Percentiles rank a stretch among this genome's conserved stretches.
phyloP scores from a whole-genome alignment of 73 alveolate genomes.

The Uronychia binucleata region DNA sequence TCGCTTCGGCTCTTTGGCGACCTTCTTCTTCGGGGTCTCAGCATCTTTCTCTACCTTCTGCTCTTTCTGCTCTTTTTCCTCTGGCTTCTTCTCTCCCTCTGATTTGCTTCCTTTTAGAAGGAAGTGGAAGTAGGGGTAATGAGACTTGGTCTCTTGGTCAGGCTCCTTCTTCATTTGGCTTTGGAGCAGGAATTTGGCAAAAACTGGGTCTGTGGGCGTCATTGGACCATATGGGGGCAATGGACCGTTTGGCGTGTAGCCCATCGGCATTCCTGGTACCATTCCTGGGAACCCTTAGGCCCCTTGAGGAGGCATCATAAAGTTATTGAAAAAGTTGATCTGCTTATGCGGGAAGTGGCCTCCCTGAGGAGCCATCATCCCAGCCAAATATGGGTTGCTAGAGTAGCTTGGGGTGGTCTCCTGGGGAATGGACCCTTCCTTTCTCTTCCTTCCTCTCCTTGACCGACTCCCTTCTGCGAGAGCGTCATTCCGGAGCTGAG shows the following conservation, averaged over 20 bases:
- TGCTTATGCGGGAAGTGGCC: background rate
- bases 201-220: no score
- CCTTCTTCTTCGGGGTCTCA: background rate
- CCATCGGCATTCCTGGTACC: no score
- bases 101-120: background rate
- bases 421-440: no score
- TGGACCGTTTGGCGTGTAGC: no score
- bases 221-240: no score
- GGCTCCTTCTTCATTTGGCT: no score
- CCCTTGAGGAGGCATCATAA: background rate
- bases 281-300: no score
- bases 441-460: background rate
- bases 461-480: background rate
- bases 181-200: no score
- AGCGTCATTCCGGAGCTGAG: background rate
- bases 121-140: background rate
- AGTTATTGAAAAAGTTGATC: background rate
- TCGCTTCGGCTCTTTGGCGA: background rate
- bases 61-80: background rate
- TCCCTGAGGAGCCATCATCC: no score
- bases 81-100: background rate
- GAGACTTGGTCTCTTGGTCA: no score
- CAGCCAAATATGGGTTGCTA: no score
- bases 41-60: background rate
- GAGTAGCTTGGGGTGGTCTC: no score